Percentiles rank a stretch among this genome's conserved stretches.
These are phyloP conservation scores for Hyaloperonospora brassicae DNA, from an alignment of 352 stramenopile genomes.

Conservation along the genomic window DNA sequence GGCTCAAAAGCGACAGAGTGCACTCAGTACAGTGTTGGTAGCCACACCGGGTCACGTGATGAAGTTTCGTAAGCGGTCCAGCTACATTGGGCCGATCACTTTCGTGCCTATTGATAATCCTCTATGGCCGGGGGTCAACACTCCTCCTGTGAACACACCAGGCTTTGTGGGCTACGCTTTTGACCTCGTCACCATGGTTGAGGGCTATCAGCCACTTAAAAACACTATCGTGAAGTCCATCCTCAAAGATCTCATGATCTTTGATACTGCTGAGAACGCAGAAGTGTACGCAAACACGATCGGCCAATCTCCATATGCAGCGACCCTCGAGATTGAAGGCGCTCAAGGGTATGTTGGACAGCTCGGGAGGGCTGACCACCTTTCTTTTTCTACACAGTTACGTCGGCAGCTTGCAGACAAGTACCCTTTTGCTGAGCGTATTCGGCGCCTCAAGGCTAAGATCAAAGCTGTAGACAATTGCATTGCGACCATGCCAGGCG, in stretches of 20 bases:
- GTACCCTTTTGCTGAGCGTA: slow-evolving; percentile 36
- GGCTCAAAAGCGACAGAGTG: slow-evolving; percentile 43
- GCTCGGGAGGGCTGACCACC: slow-evolving; percentile 18
- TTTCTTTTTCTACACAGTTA: slow-evolving; percentile 53
- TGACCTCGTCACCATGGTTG: slow-evolving; percentile 49
- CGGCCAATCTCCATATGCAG: slow-evolving; percentile 34
- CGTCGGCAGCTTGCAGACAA: slow-evolving; percentile 32
- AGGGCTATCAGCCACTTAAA: slow-evolving; percentile 50
- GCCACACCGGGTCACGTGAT: slow-evolving; percentile 51
- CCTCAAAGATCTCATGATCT: slow-evolving; percentile 67
- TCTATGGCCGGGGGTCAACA: slow-evolving; percentile 53
- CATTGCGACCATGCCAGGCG: slow-evolving; percentile 14
- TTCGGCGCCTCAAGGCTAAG: slow-evolving; percentile 26
- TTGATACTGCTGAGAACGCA: slow-evolving; percentile 46
- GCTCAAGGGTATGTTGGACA: slow-evolving; percentile 10
- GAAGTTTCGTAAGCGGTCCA: slow-evolving; percentile 44
- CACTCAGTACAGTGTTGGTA: slow-evolving; percentile 56
- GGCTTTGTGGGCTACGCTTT: slow-evolving; percentile 73
- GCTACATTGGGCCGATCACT: slow-evolving; percentile 44
- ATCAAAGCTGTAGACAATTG: slow-evolving; percentile 38
- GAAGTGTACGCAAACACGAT: slow-evolving; percentile 35
- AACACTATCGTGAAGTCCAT: slow-evolving; percentile 67
- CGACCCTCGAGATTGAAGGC: slow-evolving; percentile 32
- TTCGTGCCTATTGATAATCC: slow-evolving; percentile 68
- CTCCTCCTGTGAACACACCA: slow-evolving; percentile 25